Evolutionary conservation across 345 rosid genomes (phyloP), one percentile per base, ranked within the genome.

Genomic region (Sisymbrium altissimum): DNA sequence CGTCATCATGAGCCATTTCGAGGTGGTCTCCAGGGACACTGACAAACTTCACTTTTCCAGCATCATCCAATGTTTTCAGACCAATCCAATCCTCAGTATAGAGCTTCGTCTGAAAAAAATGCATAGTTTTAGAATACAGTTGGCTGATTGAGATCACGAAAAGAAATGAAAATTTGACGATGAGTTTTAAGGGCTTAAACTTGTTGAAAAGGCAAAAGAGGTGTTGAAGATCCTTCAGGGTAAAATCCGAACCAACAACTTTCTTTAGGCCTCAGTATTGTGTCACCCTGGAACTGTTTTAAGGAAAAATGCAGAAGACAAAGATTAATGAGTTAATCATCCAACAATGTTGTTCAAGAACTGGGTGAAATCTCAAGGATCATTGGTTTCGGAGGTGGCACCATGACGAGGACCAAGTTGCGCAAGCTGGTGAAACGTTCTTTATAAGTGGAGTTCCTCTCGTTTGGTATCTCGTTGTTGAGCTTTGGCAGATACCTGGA

Each of bases 211-310:
- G 81, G 70, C 62, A 82, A n/a, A 75, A 92, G 79, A 35, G 91
- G 89, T 45, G 73, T 63, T 79, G 84, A 87, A 33, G 85, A 89
- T 30, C 99, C 99, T 39, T 92, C 87, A 0, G 93, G 89, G 62
- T 87, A 95, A 79, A 79, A 92, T 72, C 99, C 97, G 1, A 95
- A 92, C 99, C 91, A 95, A 40, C 90, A 76, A 30, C 91, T 95
- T 80, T 92, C 97, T 85, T 74, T 90, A 6, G 97, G 99, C 60
- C 88, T 85, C 85, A 95, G 76, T 64, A 88, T 83, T 0, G 23
- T 87, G 71, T 92, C 99, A 10, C 79, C 68, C 76, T 88, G 82
- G 19, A 83, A 88, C 99, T 95, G 85, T 87, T 72, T 4, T 14
- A 13, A 27, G 13, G 46, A 19, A 53, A 41, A 30, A 43, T 21